Conservation (phyloP, 2,329 filamentous ascomycete species). For the Colletotrichum tofieldiae region DNA sequence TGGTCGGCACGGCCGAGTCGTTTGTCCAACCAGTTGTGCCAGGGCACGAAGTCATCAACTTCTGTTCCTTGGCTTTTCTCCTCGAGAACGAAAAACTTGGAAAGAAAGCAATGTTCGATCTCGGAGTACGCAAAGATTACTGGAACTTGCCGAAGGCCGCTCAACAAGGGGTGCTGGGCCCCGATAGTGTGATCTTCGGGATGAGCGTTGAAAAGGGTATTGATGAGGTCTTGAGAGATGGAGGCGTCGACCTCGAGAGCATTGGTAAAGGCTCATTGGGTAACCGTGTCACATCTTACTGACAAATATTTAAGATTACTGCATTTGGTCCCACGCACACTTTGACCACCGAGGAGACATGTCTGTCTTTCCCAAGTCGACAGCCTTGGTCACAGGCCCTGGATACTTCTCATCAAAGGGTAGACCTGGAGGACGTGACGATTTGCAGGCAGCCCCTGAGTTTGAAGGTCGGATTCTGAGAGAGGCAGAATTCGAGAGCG, state of each 20-base stretch:
- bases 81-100: slow-evolving; percentile 42
- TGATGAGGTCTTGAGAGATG: slow-evolving; percentile 41
- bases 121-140: slow-evolving; percentile 43
- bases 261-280: slow-evolving; percentile 22
- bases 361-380: slow-evolving; percentile 46
- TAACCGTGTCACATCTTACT: neutral
- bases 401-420: slow-evolving; percentile 39
- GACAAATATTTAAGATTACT: slow-evolving; percentile 36
- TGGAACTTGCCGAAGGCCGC: slow-evolving; percentile 36
- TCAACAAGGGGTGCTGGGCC: slow-evolving; percentile 24
- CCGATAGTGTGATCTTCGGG: slow-evolving; percentile 30
- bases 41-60: slow-evolving; percentile 44
- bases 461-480: slow-evolving; percentile 40
- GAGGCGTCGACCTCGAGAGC: slow-evolving; percentile 29
- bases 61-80: slow-evolving; percentile 43
- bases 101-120: slow-evolving; percentile 41
- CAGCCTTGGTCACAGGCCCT: slow-evolving; percentile 47
- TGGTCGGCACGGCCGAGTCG: slow-evolving; percentile 37
- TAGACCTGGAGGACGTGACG: slow-evolving; percentile 23
- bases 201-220: slow-evolving; percentile 38
- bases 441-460: slow-evolving; percentile 33
- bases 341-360: slow-evolving; percentile 50
- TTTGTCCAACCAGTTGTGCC: slow-evolving; percentile 41
- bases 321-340: slow-evolving; percentile 51
- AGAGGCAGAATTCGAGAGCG: slow-evolving; percentile 43